Conservation (phyloP, 345 rosid species). For the Punica granatum region DNA sequence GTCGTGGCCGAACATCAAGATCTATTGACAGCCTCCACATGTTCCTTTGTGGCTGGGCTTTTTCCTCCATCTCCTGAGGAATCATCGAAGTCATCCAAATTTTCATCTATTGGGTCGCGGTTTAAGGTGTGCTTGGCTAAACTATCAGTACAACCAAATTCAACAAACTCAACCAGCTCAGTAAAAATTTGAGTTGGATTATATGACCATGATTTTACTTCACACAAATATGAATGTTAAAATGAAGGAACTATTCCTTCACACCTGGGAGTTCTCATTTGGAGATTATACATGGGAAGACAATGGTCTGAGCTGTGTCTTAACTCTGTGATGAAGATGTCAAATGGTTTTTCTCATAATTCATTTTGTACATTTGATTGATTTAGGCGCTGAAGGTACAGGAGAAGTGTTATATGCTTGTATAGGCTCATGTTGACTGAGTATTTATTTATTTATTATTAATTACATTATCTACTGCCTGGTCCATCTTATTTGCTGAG, state of each 20-base stretch:
- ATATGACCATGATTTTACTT: background rate
- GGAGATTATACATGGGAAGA: background rate
- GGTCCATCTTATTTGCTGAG: too few relatives aligned
- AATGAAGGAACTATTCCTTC: background rate
- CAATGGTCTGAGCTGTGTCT: background rate
- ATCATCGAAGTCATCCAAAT: constrained; percentile 89
- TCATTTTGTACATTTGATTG: background rate
- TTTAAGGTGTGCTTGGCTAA: constrained; percentile 61
- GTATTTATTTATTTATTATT: too few relatives aligned
- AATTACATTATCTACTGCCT: too few relatives aligned
- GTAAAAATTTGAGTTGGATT: background rate
- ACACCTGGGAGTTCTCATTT: background rate
- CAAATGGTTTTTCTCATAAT: too few relatives aligned
- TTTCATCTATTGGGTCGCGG: constrained; percentile 96
- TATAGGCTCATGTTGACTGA: too few relatives aligned
- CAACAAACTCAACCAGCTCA: background rate
- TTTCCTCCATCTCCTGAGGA: constrained; percentile 90
- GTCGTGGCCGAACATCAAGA: constrained; percentile 99
- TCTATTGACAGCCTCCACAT: constrained; percentile 72
- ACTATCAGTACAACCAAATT: background rate
- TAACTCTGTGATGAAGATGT: background rate
- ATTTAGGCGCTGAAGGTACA: background rate
- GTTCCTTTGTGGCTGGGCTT: constrained; percentile 67
- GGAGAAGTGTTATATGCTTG: too few relatives aligned
- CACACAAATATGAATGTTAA: background rate